phyloP scores from a whole-genome alignment of 2,329 filamentous ascomycete species.

The Ophiostoma ulmi region DNA sequence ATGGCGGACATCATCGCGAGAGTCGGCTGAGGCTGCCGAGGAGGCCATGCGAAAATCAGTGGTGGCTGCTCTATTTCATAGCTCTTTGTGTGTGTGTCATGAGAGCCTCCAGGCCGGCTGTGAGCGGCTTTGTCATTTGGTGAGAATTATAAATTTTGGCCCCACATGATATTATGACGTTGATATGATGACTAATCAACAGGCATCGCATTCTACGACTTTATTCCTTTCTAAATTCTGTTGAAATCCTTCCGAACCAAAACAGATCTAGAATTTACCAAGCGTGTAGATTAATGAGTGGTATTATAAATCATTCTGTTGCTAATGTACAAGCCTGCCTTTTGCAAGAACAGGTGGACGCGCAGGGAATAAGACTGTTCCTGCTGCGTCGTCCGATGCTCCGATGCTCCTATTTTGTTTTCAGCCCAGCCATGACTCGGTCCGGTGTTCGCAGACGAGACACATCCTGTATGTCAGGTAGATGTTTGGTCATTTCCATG shows the following conservation, averaged over 20 bases:
- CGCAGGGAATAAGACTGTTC: background rate
- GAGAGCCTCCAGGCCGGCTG: background rate
- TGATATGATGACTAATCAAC: slow-evolving; percentile 1
- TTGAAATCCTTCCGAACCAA: background rate
- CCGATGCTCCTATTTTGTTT: background rate
- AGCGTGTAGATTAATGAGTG: slow-evolving; percentile 18
- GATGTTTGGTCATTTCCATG: too few relatives aligned
- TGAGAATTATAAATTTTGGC: background rate
- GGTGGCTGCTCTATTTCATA: background rate
- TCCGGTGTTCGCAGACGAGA: background rate
- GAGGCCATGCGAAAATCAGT: slow-evolving; percentile 12
- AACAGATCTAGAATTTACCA: background rate
- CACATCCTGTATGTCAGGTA: too few relatives aligned
- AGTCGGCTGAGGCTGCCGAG: slow-evolving; percentile 2
- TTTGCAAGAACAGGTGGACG: slow-evolving; percentile 1
- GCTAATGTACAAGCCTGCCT: slow-evolving; percentile 26
- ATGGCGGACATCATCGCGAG: slow-evolving; percentile 7
- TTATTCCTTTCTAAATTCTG: background rate
- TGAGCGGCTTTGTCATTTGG: background rate
- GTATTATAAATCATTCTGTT: slow-evolving; percentile 21
- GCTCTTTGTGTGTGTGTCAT: background rate
- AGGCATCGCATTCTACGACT: background rate
- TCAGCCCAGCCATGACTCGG: background rate
- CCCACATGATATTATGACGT: slow-evolving; percentile 9
- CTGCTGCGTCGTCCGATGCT: background rate